These are phyloP conservation scores for Yamadazyma membranifaciens DNA, from an alignment of 1,139 yeast species.

Conservation along the genomic window DNA sequence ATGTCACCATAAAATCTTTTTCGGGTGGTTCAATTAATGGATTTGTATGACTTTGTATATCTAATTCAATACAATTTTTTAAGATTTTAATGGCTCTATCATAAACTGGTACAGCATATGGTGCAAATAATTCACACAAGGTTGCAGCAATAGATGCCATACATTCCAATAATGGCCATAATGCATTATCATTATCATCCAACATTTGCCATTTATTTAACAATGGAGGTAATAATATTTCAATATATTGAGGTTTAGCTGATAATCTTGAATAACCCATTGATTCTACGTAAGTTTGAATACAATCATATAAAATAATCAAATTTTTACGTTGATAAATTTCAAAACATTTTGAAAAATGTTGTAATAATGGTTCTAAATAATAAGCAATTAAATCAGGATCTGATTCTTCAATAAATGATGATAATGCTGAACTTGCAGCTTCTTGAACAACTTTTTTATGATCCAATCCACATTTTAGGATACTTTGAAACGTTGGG, in stretches of 20 bases:
- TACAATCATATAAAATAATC: constrained; percentile 81
- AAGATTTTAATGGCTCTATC: constrained; percentile 73
- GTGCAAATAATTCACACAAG: constrained; percentile 79
- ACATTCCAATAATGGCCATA: constrained; percentile 93
- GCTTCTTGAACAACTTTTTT: constrained; percentile 94
- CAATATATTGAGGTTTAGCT: constrained; percentile 54
- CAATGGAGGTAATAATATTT: constrained; percentile 73
- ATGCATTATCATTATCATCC: constrained; percentile 72
- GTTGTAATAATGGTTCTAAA: constrained; percentile 57
- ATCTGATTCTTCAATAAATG: constrained; percentile 77
- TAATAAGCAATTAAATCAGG: constrained; percentile 54
- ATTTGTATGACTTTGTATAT: constrained; percentile 62
- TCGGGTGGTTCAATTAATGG: constrained; percentile 79
- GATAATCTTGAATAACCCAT: constrained; percentile 57
- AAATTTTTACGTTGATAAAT: constrained; percentile 81
- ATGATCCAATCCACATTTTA: constrained; percentile 71
- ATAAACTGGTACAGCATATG: constrained; percentile 89
- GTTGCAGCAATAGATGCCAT: constrained; percentile 89
- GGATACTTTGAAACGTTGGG: constrained; percentile 76
- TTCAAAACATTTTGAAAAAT: constrained; percentile 70
- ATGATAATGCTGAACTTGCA: constrained; percentile 84
- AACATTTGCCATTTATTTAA: constrained; percentile 74
- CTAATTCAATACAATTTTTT: constrained; percentile 64
- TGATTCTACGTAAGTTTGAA: constrained; percentile 87
- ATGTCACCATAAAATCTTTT: constrained; percentile 85